Evolutionary conservation across 306 rosid genomes (phyloP), one percentile per base, ranked within the genome.

Genomic region (Quercus engelmannii): DNA sequence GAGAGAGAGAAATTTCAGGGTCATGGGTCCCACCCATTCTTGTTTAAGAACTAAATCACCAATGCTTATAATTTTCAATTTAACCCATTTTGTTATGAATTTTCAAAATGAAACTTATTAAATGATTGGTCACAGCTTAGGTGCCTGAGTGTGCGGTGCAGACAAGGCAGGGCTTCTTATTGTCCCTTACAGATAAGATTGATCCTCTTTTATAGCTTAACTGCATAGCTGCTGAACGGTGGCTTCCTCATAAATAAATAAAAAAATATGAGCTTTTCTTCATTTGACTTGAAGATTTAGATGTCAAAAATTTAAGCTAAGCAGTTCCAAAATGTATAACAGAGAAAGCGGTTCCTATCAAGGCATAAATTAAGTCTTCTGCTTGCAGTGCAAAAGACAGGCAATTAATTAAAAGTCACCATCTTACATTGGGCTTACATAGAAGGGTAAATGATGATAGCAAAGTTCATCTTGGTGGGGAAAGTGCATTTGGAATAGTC

Each of bases 391-490:
- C 54, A 46, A 46, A 52, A 13, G 43, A 26, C 21, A 54, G 68
- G 78, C 19, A 49, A 38, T 35, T 58, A 43, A 61, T 83, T 41
- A 46, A 51, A 76, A 57, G 61, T 79, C 21, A 82, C 33, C 65
- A 70, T 82, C 86, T 80, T 87, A 87, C 96, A 43, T 59, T 74
- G 43, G 79, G 74, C 9, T 75, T 82, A 77, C 83, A 86, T 21
- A 91, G 93, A 46, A 85, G 71, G 81, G 82, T 74, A 86, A 89
- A 89, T n/a, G 92, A 89, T 17, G 90, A 85, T 59, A 91, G 61
- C 20, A 89, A 89, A 80, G 80, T 41, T 41, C 87, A 85, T 78
- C 74, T 81, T 78, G 92, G 81, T 0, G 90, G 93, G 3, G 93
- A 89, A 65, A 89, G 86, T 63, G 89, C 85, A n/a, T 70, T 58